Evolutionary conservation across 768 basidiomycete genomes (phyloP).

Genomic region (Lepiota venenata): DNA sequence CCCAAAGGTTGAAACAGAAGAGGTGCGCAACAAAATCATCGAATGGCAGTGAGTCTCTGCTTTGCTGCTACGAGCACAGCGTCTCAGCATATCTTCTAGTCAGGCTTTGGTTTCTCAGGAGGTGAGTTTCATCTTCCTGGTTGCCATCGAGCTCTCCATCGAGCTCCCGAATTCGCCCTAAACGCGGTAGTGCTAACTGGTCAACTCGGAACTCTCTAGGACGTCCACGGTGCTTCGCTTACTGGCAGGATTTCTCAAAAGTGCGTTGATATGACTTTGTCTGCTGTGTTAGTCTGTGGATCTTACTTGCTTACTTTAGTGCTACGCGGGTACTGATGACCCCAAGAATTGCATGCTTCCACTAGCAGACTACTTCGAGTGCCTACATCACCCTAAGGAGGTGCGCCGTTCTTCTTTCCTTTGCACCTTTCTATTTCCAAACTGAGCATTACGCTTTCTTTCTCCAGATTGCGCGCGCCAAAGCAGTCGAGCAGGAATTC

Average conservation of each 20-base stretch:
- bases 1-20: constrained; percentile 12
- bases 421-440: background rate
- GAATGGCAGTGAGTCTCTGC: constrained; percentile 16
- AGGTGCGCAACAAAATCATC: constrained; percentile 11
- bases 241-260: constrained; percentile 90
- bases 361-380: constrained; percentile 88
- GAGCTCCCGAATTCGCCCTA: constrained; percentile 5
- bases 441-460: background rate
- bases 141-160: background rate
- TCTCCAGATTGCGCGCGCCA: constrained; percentile 49
- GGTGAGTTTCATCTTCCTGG: constrained; percentile 23
- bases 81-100: constrained; percentile 24
- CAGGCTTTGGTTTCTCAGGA: constrained; percentile 44
- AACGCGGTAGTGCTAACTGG: background rate
- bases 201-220: constrained; percentile 39
- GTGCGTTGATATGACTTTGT: constrained; percentile 28
- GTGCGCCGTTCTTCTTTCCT: constrained; percentile 40
- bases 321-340: constrained; percentile 77
- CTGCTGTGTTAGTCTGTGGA: background rate
- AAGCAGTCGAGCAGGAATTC: constrained; percentile 69
- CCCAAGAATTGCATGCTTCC: constrained; percentile 70
- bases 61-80: background rate
- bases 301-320: constrained; percentile 40
- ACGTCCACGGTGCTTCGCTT: constrained; percentile 81
- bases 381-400: constrained; percentile 87